Evolutionary conservation across 169 alveolate genomes (phyloP), one percentile per base, ranked within the genome.

Genomic region (Plasmodium gonderi): DNA sequence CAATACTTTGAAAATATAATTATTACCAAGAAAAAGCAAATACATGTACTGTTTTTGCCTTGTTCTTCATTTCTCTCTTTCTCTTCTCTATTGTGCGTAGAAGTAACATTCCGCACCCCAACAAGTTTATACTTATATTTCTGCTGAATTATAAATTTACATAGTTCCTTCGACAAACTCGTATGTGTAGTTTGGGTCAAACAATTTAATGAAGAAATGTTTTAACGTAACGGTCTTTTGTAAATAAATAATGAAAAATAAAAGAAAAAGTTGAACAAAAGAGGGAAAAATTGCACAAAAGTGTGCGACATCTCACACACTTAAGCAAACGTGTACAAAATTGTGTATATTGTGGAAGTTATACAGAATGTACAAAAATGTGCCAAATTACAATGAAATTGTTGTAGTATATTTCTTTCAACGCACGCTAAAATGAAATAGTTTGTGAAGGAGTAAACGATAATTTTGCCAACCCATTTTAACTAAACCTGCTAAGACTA

Each of bases 161-260:
- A 23, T 60, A 60, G 26, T 60, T 60, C 8, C 26, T 60, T 29
- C 72, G 33, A 60, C 17, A 60, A 60, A 60, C 17, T 29, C 17
- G 72, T 12, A 4, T n/a, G 72, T 36, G 9, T 36, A 60, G 72
- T 60, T 36, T 60, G 72, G 72, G 38, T 36, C 14, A 60, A 17
- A 60, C 40, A 75, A 75, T 40, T 75, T 36, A 75, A 31, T 75
- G 38, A 75, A 14, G 31, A 17, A 36, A 40, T 75, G 29, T 36
- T 36, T 40, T n/a, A 23, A 75, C 38, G 81, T 26, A 75, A 42
- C 68, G 81, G 68, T 75, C 81, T 75, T 75, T 75, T n/a, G 51
- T 45, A 49, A 3, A 49, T n/a, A 3, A 75, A 38, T 12, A 42
- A 26, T 36, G 72, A 60, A 60, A 17, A 60, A 12, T 8, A 7